These are phyloP conservation scores for Erodium texanum DNA, from an alignment of 441 rosid genomes.

Conservation along the genomic window DNA sequence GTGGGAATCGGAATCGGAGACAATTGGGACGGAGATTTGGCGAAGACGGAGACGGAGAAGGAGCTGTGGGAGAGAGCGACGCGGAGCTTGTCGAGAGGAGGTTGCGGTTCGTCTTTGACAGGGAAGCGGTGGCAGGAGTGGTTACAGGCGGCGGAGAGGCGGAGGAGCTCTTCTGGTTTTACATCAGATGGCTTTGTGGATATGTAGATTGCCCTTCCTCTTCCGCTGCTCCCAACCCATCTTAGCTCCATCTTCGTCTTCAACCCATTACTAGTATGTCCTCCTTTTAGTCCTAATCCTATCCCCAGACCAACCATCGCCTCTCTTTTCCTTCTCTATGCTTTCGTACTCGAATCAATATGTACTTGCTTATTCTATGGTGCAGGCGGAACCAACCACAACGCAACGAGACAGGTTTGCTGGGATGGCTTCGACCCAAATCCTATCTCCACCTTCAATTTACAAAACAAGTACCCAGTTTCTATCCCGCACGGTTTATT, in stretches of 20 bases:
- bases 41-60: slow-evolving; percentile 36
- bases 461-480: no score
- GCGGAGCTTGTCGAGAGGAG: slow-evolving; percentile 38
- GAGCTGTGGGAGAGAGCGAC: slow-evolving; percentile 54
- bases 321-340: no score
- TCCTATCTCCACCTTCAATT: no score
- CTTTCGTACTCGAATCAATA: no score
- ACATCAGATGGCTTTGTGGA: slow-evolving; percentile 52
- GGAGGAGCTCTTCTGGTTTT: slow-evolving; percentile 33
- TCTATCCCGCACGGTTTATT: no score
- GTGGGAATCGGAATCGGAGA: background rate
- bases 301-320: no score
- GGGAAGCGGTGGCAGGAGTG: slow-evolving; percentile 59
- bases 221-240: background rate
- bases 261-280: no score
- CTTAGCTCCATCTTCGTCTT: background rate
- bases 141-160: slow-evolving; percentile 45
- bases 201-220: slow-evolving; percentile 43
- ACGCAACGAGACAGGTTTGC: no score
- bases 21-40: slow-evolving; percentile 26
- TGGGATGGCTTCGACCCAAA: no score
- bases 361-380: no score
- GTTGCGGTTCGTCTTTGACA: slow-evolving; percentile 7
- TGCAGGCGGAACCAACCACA: no score
- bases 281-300: no score